Evolutionary conservation across 2,329 filamentous ascomycete species (phyloP), one percentile per base, ranked within the genome.

Genomic region (Teratosphaeria gauchensis): DNA sequence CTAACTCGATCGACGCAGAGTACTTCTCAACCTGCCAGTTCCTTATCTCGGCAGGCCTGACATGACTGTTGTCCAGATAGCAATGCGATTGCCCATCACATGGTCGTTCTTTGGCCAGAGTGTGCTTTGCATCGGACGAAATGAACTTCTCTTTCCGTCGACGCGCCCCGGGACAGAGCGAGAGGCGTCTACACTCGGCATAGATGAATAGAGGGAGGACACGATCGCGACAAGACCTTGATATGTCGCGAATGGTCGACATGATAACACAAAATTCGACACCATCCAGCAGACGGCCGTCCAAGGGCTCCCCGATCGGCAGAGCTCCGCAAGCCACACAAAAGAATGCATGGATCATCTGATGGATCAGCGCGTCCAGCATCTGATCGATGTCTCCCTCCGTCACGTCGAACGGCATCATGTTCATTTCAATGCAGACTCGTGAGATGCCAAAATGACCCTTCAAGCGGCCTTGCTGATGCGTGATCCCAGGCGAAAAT

Each of bases 301-400:
- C 75, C 35, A 60, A 60, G 28, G 60, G 66, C 0, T 64, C 65
- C 4, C 68, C 66, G 33, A 69, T 68, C 14, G 67, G 63, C 57
- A 72, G 69, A 2, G 69, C 68, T 8, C 73, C 73, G 55, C 75
- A 77, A 55, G 72, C 71, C n/a, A 76, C 66, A 2, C 77, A 67
- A 58, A 77, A 75, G 63, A 73, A 77, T 14, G 74, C 75, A 55
- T 77, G 75, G 38, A 77, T 75, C 75, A 77, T 77, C 52, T 77
- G 75, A 58, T 77, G 75, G 5, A 77, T 71, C 48, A 76, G 62
- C 5, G 63, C 67, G 16, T 72, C 73, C 14, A 76, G 61, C 30
- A 75, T 64, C 11, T 73, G 67, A 53, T 71, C 67, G 4, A 72
- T 64, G 21, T 62, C 63, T 2, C 63, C 68, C 12, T 67, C 64